Evolutionary conservation across 495 filamentous ascomycete genomes (phyloP).

Genomic region (Trichoderma reesei): DNA sequence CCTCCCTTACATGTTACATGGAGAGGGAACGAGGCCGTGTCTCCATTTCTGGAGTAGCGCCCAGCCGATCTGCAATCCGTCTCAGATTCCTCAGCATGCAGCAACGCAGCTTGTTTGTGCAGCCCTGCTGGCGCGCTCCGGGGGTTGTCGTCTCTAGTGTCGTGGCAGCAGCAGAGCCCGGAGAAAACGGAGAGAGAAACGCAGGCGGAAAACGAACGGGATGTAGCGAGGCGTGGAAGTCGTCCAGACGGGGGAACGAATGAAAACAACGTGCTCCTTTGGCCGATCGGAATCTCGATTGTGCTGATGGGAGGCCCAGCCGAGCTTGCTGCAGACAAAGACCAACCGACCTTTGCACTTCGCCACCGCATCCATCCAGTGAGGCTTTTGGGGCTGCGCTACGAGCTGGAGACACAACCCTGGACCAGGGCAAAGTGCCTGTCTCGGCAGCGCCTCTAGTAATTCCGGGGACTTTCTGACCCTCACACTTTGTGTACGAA

Average conservation of each 20-base stretch:
- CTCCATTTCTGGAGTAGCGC: slow-evolving; percentile 1
- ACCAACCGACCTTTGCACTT: neutral
- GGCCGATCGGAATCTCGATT: neutral
- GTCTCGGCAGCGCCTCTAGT: neutral
- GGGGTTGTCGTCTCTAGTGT: neutral
- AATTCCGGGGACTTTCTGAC: neutral
- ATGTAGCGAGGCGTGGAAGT: too few relatives aligned
- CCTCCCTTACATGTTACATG: too few relatives aligned
- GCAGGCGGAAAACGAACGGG: neutral
- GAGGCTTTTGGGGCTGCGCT: neutral
- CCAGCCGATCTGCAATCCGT: slow-evolving; percentile 12
- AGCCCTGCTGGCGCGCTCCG: neutral
- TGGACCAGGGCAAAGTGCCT: neutral
- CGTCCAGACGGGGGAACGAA: too few relatives aligned
- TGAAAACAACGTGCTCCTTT: neutral
- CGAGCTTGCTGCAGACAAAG: neutral
- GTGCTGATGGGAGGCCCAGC: neutral
- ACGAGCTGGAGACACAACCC: neutral
- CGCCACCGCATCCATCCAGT: neutral
- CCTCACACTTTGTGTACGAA: too few relatives aligned
- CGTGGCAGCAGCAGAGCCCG: neutral
- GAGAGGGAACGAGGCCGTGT: neutral
- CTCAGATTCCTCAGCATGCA: slow-evolving; percentile 8
- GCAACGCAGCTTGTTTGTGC: neutral
- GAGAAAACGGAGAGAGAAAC: neutral